Percentiles rank a stretch among this genome's conserved stretches.
Evolutionary conservation across 495 filamentous ascomycete species (phyloP).

Genomic region (Jackrogersella minutella): DNA sequence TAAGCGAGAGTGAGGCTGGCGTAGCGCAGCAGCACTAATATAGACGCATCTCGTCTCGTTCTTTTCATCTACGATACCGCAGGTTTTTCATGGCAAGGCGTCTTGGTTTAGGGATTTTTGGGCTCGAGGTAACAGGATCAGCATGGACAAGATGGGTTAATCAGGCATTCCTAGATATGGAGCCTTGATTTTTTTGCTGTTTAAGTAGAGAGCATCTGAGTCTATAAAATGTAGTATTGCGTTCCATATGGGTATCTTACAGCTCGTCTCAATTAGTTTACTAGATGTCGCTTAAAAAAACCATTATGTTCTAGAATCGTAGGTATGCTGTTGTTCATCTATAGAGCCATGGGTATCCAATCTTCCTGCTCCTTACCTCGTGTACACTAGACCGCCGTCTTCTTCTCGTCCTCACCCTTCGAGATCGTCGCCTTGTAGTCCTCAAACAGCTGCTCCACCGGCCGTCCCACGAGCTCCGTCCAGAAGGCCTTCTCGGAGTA

Average conservation of each 20-base stretch:
- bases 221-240: constrained; percentile 18
- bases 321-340: not conserved
- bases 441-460: constrained; percentile 74
- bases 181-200: constrained; percentile 17
- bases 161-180: constrained; percentile 16
- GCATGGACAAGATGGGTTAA: constrained; percentile 20
- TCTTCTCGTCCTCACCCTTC: constrained; percentile 30
- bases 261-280: constrained; percentile 20
- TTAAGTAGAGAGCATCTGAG: constrained; percentile 2
- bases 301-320: no score
- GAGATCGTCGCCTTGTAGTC: constrained; percentile 63
- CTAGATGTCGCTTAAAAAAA: no score
- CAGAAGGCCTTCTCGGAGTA: constrained; percentile 74
- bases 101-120: constrained; percentile 25
- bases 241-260: constrained; percentile 27
- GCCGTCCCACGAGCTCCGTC: constrained; percentile 69
- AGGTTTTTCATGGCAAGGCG: constrained; percentile 31
- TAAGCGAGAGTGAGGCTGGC: constrained; percentile 64
- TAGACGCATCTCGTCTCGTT: constrained; percentile 3
- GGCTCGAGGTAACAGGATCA: constrained; percentile 22
- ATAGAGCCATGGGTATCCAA: not conserved
- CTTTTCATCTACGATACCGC: constrained; percentile 25
- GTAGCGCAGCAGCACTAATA: constrained; percentile 44
- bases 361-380: not conserved
- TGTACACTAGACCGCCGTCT: no score